Evolutionary conservation across 768 basidiomycete species (phyloP).

Genomic region (Omphalotus guepiniiformis): DNA sequence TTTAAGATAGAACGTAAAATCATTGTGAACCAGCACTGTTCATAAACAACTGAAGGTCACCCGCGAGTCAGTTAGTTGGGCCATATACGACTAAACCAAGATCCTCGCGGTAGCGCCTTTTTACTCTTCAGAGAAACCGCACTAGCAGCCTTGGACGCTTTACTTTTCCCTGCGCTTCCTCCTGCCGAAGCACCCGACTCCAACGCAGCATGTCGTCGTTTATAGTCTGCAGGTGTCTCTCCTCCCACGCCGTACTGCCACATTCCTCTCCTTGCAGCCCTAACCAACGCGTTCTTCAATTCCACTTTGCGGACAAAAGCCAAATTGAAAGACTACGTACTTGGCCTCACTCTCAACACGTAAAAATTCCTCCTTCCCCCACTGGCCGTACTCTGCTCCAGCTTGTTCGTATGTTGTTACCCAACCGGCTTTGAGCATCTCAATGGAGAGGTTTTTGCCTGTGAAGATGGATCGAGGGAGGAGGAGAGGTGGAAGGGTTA

Average conservation of each 20-base stretch:
- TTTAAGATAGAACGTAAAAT: no score
- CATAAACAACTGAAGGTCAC: no score
- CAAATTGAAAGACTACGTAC: constrained; percentile 35
- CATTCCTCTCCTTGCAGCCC: constrained; percentile 64
- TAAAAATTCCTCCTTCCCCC: constrained; percentile 62
- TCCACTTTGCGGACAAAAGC: neutral
- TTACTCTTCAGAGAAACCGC: no score
- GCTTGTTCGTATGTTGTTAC: constrained; percentile 71
- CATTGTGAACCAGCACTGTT: no score
- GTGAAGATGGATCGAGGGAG: constrained; percentile 46
- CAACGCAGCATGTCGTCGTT: constrained; percentile 63
- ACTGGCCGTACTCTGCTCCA: constrained; percentile 75
- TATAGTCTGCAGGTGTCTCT: constrained; percentile 80
- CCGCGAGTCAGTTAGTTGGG: no score
- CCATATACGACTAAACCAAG: no score
- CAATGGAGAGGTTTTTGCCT: constrained; percentile 52
- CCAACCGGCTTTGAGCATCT: constrained; percentile 81
- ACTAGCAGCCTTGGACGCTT: no score
- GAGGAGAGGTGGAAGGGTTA: constrained; percentile 48
- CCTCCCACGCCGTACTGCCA: constrained; percentile 53
- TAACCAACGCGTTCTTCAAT: constrained; percentile 21
- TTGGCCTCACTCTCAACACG: constrained; percentile 60
- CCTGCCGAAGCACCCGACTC: no score
- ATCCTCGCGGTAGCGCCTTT: no score
- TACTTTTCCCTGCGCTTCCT: no score